Evolutionary conservation across 2,329 filamentous ascomycete genomes (phyloP), one percentile per base, ranked within the genome.

Genomic region (Fusarium lateritium): DNA sequence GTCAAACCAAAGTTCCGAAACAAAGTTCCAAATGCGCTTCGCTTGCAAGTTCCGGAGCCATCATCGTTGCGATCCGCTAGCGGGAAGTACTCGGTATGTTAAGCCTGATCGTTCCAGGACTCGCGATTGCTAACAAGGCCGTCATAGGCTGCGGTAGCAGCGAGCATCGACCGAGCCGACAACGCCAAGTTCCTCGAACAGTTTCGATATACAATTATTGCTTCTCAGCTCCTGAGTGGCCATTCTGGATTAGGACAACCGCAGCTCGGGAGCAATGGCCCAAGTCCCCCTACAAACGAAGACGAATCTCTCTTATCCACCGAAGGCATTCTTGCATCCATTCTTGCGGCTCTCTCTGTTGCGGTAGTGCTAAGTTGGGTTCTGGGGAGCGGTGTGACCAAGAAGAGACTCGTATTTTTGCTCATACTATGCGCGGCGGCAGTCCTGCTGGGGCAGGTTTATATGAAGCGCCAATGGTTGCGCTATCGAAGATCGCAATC

Each of bases 161-260:
- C 91, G 40, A 87, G 88, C 65, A 86, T 97, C 67, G 91, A 92
- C 56, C 86, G 91, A 69, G 89, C 88, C 72, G 94, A 97, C 73
- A 97, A 94, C 76, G 87, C 91, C 71, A 91, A 90, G 70, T 97
- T 98, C 75, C 86, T 97, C 62, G 94, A 98, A 80, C 92, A 94
- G 76, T 98, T 98, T 76, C 92, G 94, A 68, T 98, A 98, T 80
- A 92, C 93, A 22, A 93, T 98, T 69, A 92, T 98, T 75, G 94
- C 94, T 51, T 98, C 94, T 22, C 94, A 97, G 77, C 86, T 98
- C 15, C 84, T 98, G 40, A 94, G 89, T 74, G 92, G 92, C 40
- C 87, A 92, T 70, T 86, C 88, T 6, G 88, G 87, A 40, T 57
- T 78, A 17, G 75, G 79, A 49, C 76, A 80, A 60, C 75, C 75